A percentile compares a stretch with the other conserved stretches of the same genome.
Evolutionary conservation across 345 rosid genomes (phyloP).

Genomic region (Microthlaspi erraticum): DNA sequence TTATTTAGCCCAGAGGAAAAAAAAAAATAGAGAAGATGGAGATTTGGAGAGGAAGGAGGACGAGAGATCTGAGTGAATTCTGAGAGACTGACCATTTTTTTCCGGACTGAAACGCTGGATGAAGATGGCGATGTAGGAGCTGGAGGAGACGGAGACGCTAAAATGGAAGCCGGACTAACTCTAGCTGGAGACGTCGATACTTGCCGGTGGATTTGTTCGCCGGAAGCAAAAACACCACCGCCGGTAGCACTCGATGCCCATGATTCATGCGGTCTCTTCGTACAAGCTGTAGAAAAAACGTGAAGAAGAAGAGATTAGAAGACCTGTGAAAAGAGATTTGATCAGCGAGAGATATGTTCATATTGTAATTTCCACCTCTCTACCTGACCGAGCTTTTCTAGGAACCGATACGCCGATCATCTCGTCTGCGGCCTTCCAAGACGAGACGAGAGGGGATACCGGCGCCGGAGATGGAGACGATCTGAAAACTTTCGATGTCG

Average conservation of each 20-base stretch:
- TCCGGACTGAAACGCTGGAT: constrained; percentile 75
- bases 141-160: constrained; percentile 71
- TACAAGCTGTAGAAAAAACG: constrained; percentile 57
- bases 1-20: constrained; percentile 7
- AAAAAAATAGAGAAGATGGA: constrained; percentile 1
- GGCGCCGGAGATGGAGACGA: constrained; percentile 54
- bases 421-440: constrained; percentile 88
- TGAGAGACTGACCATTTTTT: constrained; percentile 72
- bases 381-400: constrained; percentile 99
- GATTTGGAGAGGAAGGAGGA: not conserved
- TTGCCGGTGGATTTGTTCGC: constrained; percentile 75
- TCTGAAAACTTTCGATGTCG: constrained; percentile 63
- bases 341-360: constrained; percentile 10
- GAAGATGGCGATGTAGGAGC: constrained; percentile 86
- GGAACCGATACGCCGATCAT: constrained; percentile 99
- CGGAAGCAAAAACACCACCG: constrained; percentile 51
- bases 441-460: constrained; percentile 37
- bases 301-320: constrained; percentile 23
- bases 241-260: constrained; percentile 68
- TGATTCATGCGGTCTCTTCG: constrained; percentile 90
- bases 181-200: constrained; percentile 86
- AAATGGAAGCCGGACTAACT: constrained; percentile 52
- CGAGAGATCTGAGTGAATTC: constrained; percentile 1
- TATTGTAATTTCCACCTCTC: constrained; percentile 68
- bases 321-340: constrained; percentile 23